Evolutionary conservation across 306 rosid species (phyloP), one percentile per base, ranked within the genome.

Genomic region (Hippophae tibetana): DNA sequence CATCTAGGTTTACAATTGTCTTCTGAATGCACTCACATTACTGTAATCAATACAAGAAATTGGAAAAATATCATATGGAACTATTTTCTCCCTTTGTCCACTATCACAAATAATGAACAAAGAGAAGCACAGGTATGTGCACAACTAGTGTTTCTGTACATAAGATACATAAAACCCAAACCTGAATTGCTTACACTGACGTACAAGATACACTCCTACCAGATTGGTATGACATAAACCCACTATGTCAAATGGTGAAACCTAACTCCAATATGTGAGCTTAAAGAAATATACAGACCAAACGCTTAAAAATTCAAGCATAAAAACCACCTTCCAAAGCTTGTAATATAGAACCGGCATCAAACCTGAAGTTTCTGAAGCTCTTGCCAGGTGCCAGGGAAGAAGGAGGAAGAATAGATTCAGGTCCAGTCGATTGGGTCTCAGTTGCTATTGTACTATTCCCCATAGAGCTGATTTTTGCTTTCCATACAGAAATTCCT

Each of bases 401-500:
- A 52, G 66, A 38, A 66, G 65, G 23, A 44, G 46, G 78, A 67
- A 69, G 65, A 43, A 76, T 93, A 54, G 83, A 57, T 66, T 92
- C 96, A 8, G 78, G 69, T 66, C 72, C 81, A 18, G 68, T 63
- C 11, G 78, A 52, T 60, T 83, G 96, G 89, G 51, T 75, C 58
- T 87, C 95, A 11, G 62, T 65, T 25, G 76, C 50, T 49, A 85
- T 62, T 68, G 69, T 74, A 74, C 81, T 76, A 57, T 53, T 83
- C 69, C 95, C 89, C 9, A 26, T 73, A 5, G 84, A 85, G 67
- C 69, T 57, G 74, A 67, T 82, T 74, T 86, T 92, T 7, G 90
- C 93, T 65, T 80, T 92, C 96, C 96, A 92, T 63, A 88, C 83
- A 38, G 75, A 72, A 54, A 85, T 61, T 66, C 90, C 99, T 92